Percentiles rank a stretch among this genome's conserved stretches.
Evolutionary conservation across 768 basidiomycete genomes (phyloP).

Genomic region (Termitomyces sp.): DNA sequence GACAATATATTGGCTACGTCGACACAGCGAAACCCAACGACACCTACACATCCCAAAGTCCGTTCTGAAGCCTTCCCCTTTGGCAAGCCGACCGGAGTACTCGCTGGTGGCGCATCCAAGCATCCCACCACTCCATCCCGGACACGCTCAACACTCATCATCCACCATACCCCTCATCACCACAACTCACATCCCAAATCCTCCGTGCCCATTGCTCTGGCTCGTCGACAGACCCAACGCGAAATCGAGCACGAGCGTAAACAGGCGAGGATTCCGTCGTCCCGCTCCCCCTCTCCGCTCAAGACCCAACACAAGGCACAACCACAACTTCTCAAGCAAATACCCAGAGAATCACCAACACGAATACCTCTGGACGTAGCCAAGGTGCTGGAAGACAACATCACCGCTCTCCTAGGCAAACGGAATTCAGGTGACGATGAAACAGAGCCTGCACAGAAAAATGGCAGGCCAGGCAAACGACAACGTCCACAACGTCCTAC

Average conservation of each 20-base stretch:
- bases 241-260: slow-evolving; percentile 23
- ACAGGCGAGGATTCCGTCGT: slow-evolving; percentile 51
- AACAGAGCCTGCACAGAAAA: slow-evolving; percentile 11
- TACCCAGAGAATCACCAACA: slow-evolving; percentile 33
- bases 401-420: slow-evolving; percentile 69
- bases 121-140: slow-evolving; percentile 10
- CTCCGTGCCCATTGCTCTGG: slow-evolving; percentile 3
- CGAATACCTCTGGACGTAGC: slow-evolving; percentile 45
- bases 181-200: slow-evolving; percentile 8
- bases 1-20: slow-evolving; percentile 6
- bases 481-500: slow-evolving; percentile 30
- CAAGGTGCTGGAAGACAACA: slow-evolving; percentile 64
- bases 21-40: slow-evolving; percentile 7
- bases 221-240: slow-evolving; percentile 14
- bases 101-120: slow-evolving; percentile 3
- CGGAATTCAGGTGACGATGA: slow-evolving; percentile 42
- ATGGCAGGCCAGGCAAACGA: slow-evolving; percentile 29
- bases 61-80: slow-evolving; percentile 6
- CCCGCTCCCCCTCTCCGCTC: slow-evolving; percentile 53
- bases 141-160: slow-evolving; percentile 8
- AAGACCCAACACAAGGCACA: slow-evolving; percentile 29
- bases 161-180: slow-evolving; percentile 12
- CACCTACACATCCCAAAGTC: slow-evolving; percentile 4
- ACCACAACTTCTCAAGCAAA: slow-evolving; percentile 6
- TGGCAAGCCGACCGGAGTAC: slow-evolving; percentile 11